Base-by-base conservation (phyloP, 345 rosid genomes). In the Populus ilicifolia region DNA sequence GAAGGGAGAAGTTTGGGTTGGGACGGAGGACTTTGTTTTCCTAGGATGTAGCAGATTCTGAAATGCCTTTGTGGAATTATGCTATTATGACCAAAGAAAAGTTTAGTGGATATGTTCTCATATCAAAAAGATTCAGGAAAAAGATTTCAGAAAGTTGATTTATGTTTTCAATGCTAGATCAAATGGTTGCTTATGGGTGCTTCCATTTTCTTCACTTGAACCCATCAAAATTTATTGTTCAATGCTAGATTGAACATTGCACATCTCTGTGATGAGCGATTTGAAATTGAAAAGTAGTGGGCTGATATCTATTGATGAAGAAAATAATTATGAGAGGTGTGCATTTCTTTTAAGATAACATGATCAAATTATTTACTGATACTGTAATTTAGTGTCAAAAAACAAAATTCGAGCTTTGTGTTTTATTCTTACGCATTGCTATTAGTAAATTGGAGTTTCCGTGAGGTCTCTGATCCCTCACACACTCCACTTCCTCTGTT, bases 191-290 rank as follows among this genome's bases (percentile, higher is more conserved):
- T 23, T 64, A n/a, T 59, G 1, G 29, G 12, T 59, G 67, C 67
- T 44, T 44, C 2, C 50, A 11, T 44, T 44, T 44, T 44, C 50
- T 44, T 44, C 50, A 44, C 50, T 44, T 3, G 50, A 43, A 3
- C 46, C 50, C 50, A 10, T 2, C 16, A 10, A 4, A 44, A 44
- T 44, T 44, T 44, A 44, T 44, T 44, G 16, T 44, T 44, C 50
- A 44, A 44, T 44, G 50, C 50, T 44, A 44, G 50, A 43, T 43
- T 43, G 46, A 44, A 44, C 50, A 44, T 11, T 63, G 70, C 52
- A 29, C 41, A 74, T 44, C 56, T 44, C 61, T 20, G 56, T 63
- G 70, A 74, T 65, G 77, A 46, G 29, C 33, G 43, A 10, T 63
- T 11, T 25, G 27, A 5, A 41, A 43, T 64, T 72, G 6, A 23